Evolutionary conservation across 371 early-diverging fungal genomes (phyloP).

Genomic region (Cokeromyces recurvatus): DNA sequence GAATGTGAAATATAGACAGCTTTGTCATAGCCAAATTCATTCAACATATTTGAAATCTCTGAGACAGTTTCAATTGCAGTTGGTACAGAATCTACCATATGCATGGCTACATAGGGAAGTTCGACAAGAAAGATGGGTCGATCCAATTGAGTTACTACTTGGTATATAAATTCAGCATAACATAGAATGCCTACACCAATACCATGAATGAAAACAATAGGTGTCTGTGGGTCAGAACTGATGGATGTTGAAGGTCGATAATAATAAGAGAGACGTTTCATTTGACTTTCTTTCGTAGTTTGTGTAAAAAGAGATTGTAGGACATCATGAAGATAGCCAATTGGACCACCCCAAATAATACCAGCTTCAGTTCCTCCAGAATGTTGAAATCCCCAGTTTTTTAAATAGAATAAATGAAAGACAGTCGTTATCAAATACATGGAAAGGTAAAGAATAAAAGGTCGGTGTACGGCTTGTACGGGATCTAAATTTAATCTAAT

Average conservation of each 20-base stretch:
- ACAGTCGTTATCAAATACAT: constrained; percentile 24
- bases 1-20: constrained; percentile 67
- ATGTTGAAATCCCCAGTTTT: constrained; percentile 17
- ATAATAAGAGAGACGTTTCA: constrained; percentile 21
- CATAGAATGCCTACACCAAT: constrained; percentile 57
- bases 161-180: constrained; percentile 52
- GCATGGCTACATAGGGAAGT: constrained; percentile 65
- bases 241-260: constrained; percentile 7
- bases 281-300: background rate
- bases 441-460: constrained; percentile 50
- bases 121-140: constrained; percentile 64
- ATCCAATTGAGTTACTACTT: constrained; percentile 20
- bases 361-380: constrained; percentile 4
- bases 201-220: constrained; percentile 67
- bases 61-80: constrained; percentile 49
- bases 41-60: constrained; percentile 52
- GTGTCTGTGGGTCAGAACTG: constrained; percentile 23
- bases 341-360: constrained; percentile 25
- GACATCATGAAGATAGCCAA: constrained; percentile 1
- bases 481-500: constrained; percentile 60
- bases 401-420: constrained; percentile 24
- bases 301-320: background rate
- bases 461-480: constrained; percentile 57
- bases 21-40: constrained; percentile 37
- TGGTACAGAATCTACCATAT: constrained; percentile 54